These are phyloP conservation scores for Centella asiatica DNA, from an alignment of 129 eudicot genomes.

Conservation along the genomic window DNA sequence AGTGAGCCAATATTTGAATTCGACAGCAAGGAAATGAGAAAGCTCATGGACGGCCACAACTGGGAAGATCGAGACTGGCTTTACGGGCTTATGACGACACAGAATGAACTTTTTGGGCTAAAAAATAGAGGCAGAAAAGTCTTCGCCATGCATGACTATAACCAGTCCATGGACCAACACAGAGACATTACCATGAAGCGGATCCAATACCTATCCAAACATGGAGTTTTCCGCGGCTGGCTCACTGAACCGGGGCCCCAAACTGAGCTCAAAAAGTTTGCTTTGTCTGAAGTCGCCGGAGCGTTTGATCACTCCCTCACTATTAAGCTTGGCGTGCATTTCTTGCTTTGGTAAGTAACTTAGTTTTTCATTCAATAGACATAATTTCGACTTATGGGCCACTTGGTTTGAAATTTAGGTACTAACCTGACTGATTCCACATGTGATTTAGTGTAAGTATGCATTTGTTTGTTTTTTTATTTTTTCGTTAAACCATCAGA, in stretches of 20 bases:
- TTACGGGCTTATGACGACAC: not conserved
- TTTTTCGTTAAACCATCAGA: too few relatives aligned
- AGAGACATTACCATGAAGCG: slow-evolving; percentile 6
- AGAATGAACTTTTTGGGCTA: not conserved
- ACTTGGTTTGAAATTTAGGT: too few relatives aligned
- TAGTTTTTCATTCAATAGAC: not conserved
- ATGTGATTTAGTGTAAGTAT: too few relatives aligned
- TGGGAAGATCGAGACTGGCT: slow-evolving; percentile 50
- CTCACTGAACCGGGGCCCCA: not conserved
- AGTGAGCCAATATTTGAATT: slow-evolving; percentile 21
- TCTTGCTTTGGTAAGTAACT: slow-evolving; percentile 1
- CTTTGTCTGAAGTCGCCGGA: not conserved
- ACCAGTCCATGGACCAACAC: slow-evolving; percentile 2
- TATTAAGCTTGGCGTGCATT: slow-evolving; percentile 6
- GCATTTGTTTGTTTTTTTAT: too few relatives aligned
- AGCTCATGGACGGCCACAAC: slow-evolving; percentile 45
- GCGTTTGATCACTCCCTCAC: slow-evolving; percentile 4
- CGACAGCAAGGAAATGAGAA: slow-evolving; percentile 36
- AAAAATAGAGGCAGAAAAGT: not conserved
- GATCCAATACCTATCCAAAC: not conserved
- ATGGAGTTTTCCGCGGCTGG: not conserved
- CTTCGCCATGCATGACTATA: not conserved
- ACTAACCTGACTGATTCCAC: too few relatives aligned
- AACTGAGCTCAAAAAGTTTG: not conserved
- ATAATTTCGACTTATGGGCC: too few relatives aligned